Evolutionary conservation across 768 basidiomycete species (phyloP).

Genomic region (Phylloporus sp.): DNA sequence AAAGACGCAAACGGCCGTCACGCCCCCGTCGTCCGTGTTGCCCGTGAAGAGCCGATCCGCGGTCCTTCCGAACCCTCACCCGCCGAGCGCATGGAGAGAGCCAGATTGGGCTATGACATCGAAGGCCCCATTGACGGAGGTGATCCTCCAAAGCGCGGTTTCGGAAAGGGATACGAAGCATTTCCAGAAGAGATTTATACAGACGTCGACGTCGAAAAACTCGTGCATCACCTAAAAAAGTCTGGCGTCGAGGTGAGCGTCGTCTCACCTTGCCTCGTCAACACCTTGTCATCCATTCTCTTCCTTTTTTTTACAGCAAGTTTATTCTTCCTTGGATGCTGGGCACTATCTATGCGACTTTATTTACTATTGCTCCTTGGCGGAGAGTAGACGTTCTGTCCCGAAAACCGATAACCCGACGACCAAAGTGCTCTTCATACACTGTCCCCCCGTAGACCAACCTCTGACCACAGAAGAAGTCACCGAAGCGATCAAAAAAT

Average conservation of each 20-base stretch:
- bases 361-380: conserved; percentile 70
- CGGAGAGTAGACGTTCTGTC: conserved; percentile 51
- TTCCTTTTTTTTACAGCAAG: conserved; percentile 39
- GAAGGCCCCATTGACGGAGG: conserved; percentile 23
- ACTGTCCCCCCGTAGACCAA: conserved; percentile 64
- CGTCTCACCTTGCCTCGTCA: neutral
- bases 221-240: conserved; percentile 34
- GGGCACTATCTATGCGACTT: conserved; percentile 76
- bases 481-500: conserved; percentile 56
- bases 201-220: conserved; percentile 32
- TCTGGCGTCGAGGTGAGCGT: conserved; percentile 29
- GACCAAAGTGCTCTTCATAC: conserved; percentile 57
- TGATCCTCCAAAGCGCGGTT: conserved; percentile 33
- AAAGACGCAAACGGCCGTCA: conserved; percentile 57
- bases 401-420: conserved; percentile 29
- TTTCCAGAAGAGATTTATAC: conserved; percentile 35
- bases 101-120: conserved; percentile 27
- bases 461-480: conserved; percentile 63
- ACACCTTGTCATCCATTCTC: conserved; percentile 1
- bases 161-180: conserved; percentile 34
- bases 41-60: conserved; percentile 21
- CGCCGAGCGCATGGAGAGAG: conserved; percentile 27
- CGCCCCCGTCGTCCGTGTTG: conserved; percentile 40
- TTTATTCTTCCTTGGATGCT: conserved; percentile 69
- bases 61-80: conserved; percentile 21